Evolutionary conservation across 2,329 filamentous ascomycete genomes (phyloP), one percentile per base, ranked within the genome.

Genomic region (Tympanopsis confertula): DNA sequence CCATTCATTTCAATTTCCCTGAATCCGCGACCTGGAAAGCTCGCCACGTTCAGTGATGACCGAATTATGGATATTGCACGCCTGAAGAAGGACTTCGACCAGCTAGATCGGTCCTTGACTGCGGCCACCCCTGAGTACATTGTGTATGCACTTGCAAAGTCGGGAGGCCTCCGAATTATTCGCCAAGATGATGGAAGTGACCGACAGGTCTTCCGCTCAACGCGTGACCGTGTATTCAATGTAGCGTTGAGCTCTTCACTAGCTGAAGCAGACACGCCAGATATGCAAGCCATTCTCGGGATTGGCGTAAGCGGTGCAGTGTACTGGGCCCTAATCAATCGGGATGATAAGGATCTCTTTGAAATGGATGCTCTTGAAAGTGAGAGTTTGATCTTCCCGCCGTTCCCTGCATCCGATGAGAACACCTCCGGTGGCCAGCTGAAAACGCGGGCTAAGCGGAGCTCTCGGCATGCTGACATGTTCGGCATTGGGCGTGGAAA

Each of bases 61-160:
- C 82, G 89, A 46, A 74, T 81, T 32, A 79, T 94, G 86, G 94
- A 33, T 49, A 91, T 98, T 53, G 89, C 91, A 37, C 78, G 86
- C 41, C 70, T 96, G 45, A 94, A 94, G 70, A 96, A 96, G 63
- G 87, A 94, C 4, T 96, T 96, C 50, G 91, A 98, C 53, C 91
- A 96, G 62, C 81, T 95, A 44, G 91, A 98, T 54, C 84, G 93
- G 46, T 93, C 88, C 44, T 71, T 98, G 20, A 89, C 89, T 36
- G 83, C 88, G 4, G 88, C 89, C 14, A 89, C 86, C 19, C 80
- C 86, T 52, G 82, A 82, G 42, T 94, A 91, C 62, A 96, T 98
- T 59, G 81, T 86, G 4, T 98, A 96, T 51, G 87, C 86, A 32
- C 85, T 94, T 67, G 85, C 85, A 32, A 95, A 94, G 66, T 86